phyloP scores from a whole-genome alignment of 768 basidiomycete species.

The Lactarius psammicola region DNA sequence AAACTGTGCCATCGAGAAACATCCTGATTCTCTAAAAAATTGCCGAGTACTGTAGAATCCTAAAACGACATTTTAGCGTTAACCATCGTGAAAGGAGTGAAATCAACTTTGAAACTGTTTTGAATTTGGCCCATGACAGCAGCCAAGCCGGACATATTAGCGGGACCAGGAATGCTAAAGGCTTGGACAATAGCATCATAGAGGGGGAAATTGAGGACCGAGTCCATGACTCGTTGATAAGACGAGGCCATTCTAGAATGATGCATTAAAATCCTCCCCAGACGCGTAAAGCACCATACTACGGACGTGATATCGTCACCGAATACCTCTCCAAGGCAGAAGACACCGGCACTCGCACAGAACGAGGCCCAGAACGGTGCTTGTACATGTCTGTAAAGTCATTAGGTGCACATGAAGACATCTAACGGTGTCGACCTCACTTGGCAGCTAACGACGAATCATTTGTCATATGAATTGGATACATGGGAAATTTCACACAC shows the following conservation, averaged over 20 bases:
- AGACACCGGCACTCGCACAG: conserved; percentile 71
- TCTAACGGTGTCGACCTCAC: conserved; percentile 31
- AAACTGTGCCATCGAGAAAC: conserved; percentile 69
- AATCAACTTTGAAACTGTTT: conserved; percentile 46
- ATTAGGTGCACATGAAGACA: conserved; percentile 17
- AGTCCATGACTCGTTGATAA: conserved; percentile 64
- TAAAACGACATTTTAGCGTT: conserved; percentile 20
- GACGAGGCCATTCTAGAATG: conserved; percentile 48
- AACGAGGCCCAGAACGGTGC: conserved; percentile 76
- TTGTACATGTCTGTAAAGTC: conserved; percentile 54
- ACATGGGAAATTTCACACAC: conserved; percentile 32
- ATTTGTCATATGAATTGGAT: conserved; percentile 2
- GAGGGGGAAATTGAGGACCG: conserved; percentile 70
- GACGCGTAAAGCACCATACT: conserved; percentile 11
- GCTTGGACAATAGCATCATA: conserved; percentile 61
- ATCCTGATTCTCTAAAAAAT: conserved; percentile 81
- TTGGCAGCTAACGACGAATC: conserved; percentile 34
- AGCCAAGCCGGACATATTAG: conserved; percentile 57
- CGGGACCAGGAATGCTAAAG: conserved; percentile 68
- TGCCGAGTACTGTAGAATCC: conserved; percentile 53
- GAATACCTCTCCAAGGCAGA: conserved; percentile 84
- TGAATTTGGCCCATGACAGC: conserved; percentile 54
- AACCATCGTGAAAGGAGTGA: too few species aligned
- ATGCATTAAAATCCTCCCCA: conserved; percentile 27
- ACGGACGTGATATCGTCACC: conserved; percentile 50